These are phyloP conservation scores for Kurtzmaniella quercitrusa DNA, from an alignment of 1,139 yeast genomes.

Conservation along the genomic window DNA sequence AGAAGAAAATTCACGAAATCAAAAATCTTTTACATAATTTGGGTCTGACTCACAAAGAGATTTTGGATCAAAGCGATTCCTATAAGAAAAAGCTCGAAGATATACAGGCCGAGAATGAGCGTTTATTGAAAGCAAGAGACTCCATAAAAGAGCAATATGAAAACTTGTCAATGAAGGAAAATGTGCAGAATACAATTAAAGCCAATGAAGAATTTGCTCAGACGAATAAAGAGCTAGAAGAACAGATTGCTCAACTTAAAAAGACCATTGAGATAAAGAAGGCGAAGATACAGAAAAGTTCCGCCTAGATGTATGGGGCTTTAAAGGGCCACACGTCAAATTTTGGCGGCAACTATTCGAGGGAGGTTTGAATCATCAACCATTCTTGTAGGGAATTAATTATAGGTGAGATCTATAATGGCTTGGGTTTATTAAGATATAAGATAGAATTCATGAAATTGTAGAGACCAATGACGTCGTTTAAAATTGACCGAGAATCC, in stretches of 20 bases:
- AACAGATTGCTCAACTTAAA: slow-evolving; percentile 25
- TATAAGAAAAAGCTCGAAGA: slow-evolving; percentile 22
- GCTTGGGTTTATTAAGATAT: too few species aligned
- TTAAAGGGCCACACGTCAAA: too few species aligned
- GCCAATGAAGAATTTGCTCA: slow-evolving; percentile 41
- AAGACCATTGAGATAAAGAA: slow-evolving; percentile 18
- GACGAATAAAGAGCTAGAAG: slow-evolving; percentile 35
- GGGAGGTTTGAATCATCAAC: too few species aligned
- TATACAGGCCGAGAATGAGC: slow-evolving; percentile 19
- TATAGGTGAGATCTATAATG: too few species aligned
- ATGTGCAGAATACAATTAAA: slow-evolving; percentile 41
- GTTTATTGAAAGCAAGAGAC: slow-evolving; percentile 16
- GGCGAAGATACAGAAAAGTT: slow-evolving; percentile 14
- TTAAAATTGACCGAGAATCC: too few species aligned
- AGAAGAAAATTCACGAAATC: slow-evolving; percentile 24
- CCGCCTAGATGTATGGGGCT: too few species aligned
- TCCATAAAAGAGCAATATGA: slow-evolving; percentile 30
- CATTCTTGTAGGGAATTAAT: slow-evolving; percentile 4
- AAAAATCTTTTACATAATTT: slow-evolving; percentile 29
- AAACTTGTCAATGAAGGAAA: slow-evolving; percentile 42
- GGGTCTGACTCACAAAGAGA: slow-evolving; percentile 37
- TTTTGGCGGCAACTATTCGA: too few species aligned
- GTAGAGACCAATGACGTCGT: too few species aligned
- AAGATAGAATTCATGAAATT: too few species aligned
- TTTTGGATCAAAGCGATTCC: slow-evolving; percentile 32